These are phyloP conservation scores for Rhipidocladum racemiflorum DNA, from an alignment of 176 grass and related monocot genomes.

Conservation along the genomic window DNA sequence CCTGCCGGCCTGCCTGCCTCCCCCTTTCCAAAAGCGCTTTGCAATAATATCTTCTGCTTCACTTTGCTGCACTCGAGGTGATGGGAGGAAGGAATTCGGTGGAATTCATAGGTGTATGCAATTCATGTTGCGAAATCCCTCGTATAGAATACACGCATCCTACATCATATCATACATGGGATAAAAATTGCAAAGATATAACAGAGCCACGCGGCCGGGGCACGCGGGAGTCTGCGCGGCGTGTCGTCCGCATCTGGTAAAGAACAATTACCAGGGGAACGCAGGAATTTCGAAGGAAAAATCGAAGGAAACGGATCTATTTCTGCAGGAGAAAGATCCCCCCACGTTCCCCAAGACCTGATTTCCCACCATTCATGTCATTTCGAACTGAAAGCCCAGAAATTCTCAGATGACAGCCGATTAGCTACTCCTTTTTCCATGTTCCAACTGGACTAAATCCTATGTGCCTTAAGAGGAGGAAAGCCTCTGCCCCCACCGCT, in stretches of 20 bases:
- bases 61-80: not conserved
- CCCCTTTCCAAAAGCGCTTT: conserved; percentile 15
- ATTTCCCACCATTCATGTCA: not conserved
- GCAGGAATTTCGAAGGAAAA: not conserved
- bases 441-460: not conserved
- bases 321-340: accelerated
- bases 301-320: not conserved
- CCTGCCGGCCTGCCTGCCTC: not conserved
- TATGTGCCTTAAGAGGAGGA: not conserved
- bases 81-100: conserved; percentile 1
- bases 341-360: no score
- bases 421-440: not conserved
- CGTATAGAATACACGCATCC: not conserved
- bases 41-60: not conserved
- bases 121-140: not conserved
- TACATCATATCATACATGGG: not conserved
- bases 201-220: no score
- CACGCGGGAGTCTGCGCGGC: no score
- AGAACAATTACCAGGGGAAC: not conserved
- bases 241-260: no score
- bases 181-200: not conserved
- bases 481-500: conserved; percentile 1
- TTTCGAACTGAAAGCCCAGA: not conserved
- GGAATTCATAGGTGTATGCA: not conserved
- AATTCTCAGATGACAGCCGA: not conserved